Conservation (phyloP, 1,284 basidiomycete genomes). For the Trichosporon coremiiforme region DNA sequence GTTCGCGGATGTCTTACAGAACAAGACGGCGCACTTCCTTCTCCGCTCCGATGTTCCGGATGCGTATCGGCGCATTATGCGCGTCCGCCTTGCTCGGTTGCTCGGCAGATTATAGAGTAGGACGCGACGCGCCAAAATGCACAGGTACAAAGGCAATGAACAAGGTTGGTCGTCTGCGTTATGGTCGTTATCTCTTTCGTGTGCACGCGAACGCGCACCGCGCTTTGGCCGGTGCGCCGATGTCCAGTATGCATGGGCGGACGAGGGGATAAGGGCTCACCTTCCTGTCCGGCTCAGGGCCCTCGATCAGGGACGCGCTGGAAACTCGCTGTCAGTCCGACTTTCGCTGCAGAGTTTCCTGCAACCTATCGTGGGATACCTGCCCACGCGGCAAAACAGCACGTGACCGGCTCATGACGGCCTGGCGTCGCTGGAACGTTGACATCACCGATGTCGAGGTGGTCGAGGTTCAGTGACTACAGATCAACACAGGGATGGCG, state of each 20-base stretch:
- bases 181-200: conserved; percentile 2
- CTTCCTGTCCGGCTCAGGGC: background rate
- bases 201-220: background rate
- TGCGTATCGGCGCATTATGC: too few species aligned
- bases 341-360: too few species aligned
- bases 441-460: background rate
- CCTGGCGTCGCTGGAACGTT: background rate
- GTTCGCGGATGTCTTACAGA: background rate
- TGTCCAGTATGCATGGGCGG: too few species aligned
- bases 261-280: too few species aligned
- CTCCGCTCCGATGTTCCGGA: background rate
- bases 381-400: background rate
- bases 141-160: background rate
- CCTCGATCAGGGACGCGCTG: conserved; percentile 2
- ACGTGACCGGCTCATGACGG: background rate
- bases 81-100: too few species aligned
- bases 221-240: too few species aligned
- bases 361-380: too few species aligned
- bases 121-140: too few species aligned
- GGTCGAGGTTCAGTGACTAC: background rate
- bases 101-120: background rate
- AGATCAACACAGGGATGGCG: conserved; percentile 23
- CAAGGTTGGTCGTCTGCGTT: conserved; percentile 7
- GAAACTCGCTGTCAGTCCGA: too few species aligned
- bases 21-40: too few species aligned